Conservation (phyloP, 75 land plant species). For the Picea sitchensis region DNA sequence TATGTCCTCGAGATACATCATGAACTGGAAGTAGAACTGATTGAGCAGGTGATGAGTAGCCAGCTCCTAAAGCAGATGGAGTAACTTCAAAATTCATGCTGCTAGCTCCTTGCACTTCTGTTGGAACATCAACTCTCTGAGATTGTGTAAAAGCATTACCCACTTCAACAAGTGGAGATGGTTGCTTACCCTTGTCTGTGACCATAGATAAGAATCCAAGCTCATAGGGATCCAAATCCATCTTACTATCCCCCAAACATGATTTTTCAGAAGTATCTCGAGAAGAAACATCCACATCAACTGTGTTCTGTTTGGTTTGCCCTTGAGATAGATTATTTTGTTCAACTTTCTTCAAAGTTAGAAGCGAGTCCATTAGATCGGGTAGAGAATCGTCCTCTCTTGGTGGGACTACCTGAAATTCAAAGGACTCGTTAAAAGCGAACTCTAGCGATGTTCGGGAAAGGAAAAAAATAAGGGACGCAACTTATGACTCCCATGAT, state of each 20-base stretch:
- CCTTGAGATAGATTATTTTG: conserved; percentile 2
- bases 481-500: background rate
- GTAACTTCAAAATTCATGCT: background rate
- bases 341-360: background rate
- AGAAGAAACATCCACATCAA: background rate
- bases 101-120: conserved; percentile 6
- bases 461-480: background rate
- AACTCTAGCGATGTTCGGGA: background rate
- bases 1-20: background rate
- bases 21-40: background rate
- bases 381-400: background rate
- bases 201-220: conserved; percentile 4
- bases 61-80: background rate
- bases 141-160: background rate
- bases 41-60: background rate
- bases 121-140: conserved; percentile 1
- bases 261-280: background rate
- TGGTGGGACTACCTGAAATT: background rate
- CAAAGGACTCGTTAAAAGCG: background rate
- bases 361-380: conserved; percentile 1
- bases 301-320: background rate
- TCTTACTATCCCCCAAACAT: background rate
- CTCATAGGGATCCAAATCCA: conserved; percentile 1
- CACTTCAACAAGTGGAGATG: background rate
- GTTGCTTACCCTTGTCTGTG: background rate